Evolutionary conservation across 495 filamentous ascomycete genomes (phyloP).

Genomic region (Aspergillus hancockii): DNA sequence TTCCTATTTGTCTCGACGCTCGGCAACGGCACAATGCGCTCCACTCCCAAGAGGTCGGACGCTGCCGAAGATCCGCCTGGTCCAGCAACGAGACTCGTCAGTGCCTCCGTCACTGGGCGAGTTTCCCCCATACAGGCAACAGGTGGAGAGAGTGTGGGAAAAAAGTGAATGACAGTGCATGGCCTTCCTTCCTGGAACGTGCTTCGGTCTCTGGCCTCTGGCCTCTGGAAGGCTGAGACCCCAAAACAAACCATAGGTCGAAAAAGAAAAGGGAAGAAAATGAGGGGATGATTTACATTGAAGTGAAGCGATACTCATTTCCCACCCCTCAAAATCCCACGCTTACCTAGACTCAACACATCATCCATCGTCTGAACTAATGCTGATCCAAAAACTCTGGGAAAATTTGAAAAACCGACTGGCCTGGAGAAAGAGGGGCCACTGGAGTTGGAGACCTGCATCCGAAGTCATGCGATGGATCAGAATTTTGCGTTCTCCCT

Average conservation of each 20-base stretch:
- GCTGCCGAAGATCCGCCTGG: constrained; percentile 24
- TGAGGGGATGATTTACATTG: background rate
- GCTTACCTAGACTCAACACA: background rate
- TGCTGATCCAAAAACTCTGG: background rate
- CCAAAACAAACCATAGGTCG: background rate
- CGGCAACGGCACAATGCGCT: constrained; percentile 23
- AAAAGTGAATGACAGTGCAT: constrained; percentile 2
- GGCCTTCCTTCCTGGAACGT: constrained; percentile 12
- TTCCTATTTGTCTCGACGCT: constrained; percentile 10
- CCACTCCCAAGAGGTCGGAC: constrained; percentile 21
- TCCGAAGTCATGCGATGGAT: constrained; percentile 1
- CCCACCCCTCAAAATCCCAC: background rate
- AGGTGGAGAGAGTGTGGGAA: constrained; percentile 21
- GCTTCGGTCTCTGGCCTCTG: background rate
- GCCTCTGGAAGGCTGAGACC: constrained; percentile 4
- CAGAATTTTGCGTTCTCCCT: background rate
- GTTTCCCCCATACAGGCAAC: constrained; percentile 25
- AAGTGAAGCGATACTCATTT: background rate
- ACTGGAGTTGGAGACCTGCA: background rate
- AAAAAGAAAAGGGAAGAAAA: no score
- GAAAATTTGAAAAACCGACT: no score
- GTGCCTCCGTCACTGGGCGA: constrained; percentile 14
- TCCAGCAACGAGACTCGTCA: constrained; percentile 11
- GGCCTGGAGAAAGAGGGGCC: background rate
- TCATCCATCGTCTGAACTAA: background rate